Base-by-base conservation (phyloP, 164 flowering plant species). In the Buxus sempervirens region DNA sequence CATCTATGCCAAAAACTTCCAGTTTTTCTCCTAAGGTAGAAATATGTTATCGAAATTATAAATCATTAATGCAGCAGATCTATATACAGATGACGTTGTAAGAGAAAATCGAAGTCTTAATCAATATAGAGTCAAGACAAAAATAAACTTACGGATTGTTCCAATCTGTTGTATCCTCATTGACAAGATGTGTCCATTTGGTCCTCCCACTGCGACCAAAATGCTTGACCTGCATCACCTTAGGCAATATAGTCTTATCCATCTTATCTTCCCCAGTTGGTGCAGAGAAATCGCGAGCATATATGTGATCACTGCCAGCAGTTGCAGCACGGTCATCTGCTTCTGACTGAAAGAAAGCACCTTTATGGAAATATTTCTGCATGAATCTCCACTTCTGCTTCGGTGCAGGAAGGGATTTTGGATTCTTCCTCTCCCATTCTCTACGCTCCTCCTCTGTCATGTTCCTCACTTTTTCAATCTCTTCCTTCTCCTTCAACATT, bases 191-290 rank as follows among this genome's bases (percentile, higher is more conserved):
- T 1, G 96, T 89, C 96, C 98, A 89, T 70, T 90, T 93, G 5
- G 97, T 89, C 80, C 98, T 86, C 64, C 98, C 98, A 79, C 97
- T 93, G 20, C 98, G 90, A 41, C 98, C 97, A 73, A 93, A 93
- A 81, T 93, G 98, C 79, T 90, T 90, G 66, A 90, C 96, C 73
- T 90, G 97, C 98, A 93, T 90, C 68, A 93, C 93, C 81, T 90
- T 90, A 2, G 97, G 98, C 77, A 93, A 76, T 64, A 86, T 88
- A 26, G 89, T 78, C 76, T 89, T 89, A 68, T 90, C 88, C 90
- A 93, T 79, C 81, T 83, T 90, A 77, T 93, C 98, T 60, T 93
- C 97, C 9, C 97, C 97, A 55, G 98, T 93, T 0, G 98, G 96
- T 42, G 84, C 84, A 70, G 96, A 93, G 88, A 84, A 90, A 78